Base-by-base conservation (phyloP, 208 protist genomes). In the Wallacemonas sp. region DNA sequence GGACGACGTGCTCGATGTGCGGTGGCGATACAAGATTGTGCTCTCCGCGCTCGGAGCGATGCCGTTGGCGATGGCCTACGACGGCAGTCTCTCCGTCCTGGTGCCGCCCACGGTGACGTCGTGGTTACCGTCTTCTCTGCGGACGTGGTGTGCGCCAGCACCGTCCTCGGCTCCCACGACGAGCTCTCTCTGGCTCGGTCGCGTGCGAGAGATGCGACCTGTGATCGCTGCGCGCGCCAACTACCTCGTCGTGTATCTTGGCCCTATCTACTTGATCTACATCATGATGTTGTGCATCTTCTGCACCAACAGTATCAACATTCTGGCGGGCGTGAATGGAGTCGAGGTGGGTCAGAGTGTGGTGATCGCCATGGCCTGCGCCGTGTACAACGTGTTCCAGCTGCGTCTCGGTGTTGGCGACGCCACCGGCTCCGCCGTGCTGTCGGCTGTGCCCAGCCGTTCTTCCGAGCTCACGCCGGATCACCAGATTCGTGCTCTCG, bases 231-330 rank as follows among this genome's bases (percentile, higher is more conserved):
- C 11, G 9, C 44, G 47, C 22, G 56, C 44, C 2, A 34, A 49
- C 39, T 44, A 55, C 26, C 63, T 80, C 22, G 38, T 91, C 24
- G 26, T 97, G 8, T 86, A 89, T 55, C 70, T 98, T 31, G 98
- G 98, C 31, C 53, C 84, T 3, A 51, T 99, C 8, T 99, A 99
- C 66, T 81, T 98, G 26, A 60, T 99, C 11, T 99, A 98, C 76
- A 87, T 99, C 53, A 72, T 79, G n/a, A 66, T 98, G 62, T 70
- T 99, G 22, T 97, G 96, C 56, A 91, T 99, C 21, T 99, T 99
- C 70, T 99, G 97, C 72, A 99, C 98, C 2, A 99, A 99, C 76
- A 95, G 96, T 54, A 99, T 99, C 80, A 99, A 99, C 81, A 99
- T 99, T 63, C 89, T 99, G 17, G 98, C 99, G 0, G 99, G 99